Base-by-base conservation (phyloP, 1,139 yeast species). In the Hyphopichia burtonii region DNA sequence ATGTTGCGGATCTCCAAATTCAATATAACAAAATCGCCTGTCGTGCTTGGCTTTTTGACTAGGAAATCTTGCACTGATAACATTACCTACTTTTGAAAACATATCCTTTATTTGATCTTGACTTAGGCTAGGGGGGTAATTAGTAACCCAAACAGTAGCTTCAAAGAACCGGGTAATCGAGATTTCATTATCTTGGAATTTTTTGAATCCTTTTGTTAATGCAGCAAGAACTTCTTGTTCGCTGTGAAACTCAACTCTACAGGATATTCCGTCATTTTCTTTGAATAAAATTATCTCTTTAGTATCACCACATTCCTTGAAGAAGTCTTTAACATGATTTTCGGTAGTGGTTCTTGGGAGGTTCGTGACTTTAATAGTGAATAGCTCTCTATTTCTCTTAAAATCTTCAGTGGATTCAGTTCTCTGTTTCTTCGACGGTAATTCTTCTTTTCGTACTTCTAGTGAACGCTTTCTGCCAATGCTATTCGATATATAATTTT, bases 21-120 rank as follows among this genome's bases (percentile, higher is more conserved):
- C 96, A 12, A 86, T 71, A 53, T 88, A 89, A 47, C 95, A 87
- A 56, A 89, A 89, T 31, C 96, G 61, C 44, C 96, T 71, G 17
- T 73, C 74, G 4, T 77, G 61, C 48, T 80, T 76, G 38, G 67
- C 72, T 34, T 74, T 73, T 46, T 84, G 76, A 0, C 86, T 77
- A 0, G 96, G 96, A 35, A 87, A 69, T 40, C 96, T 66, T 1
- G 84, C 65, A 43, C 80, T 77, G 6, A 81, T 51, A 0, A 83
- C 59, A 0, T 61, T 58, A 0, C 88, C 88, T 39, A 58, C 58
- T 4, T 59, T 42, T 0, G 56, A 47, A 53, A 87, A 83, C n/a
- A 77, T 36, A 0, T 56, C 50, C 15, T 56, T 52, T 0, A 89
- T 44, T 9, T 71, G 62, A 0, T 61, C 63, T 34, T 69, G 70